Evolutionary conservation across 78 protist genomes (phyloP), one percentile per base, ranked within the genome.

Genomic region (Guillardia theta): DNA sequence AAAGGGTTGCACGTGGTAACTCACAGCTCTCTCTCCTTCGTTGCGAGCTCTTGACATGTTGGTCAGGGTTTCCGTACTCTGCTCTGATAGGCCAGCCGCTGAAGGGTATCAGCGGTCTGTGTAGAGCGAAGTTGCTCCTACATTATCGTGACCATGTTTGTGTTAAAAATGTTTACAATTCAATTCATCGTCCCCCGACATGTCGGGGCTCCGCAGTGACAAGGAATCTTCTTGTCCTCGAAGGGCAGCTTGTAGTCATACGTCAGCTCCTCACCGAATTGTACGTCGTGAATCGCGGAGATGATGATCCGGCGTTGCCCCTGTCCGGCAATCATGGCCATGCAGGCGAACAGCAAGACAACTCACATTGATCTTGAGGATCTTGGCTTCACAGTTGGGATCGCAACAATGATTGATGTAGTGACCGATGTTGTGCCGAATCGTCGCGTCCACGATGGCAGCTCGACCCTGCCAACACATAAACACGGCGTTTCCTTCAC

Each of bases 161-260:
- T n/a, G n/a, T n/a, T n/a, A n/a, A n/a, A n/a, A n/a, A n/a, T n/a
- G n/a, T n/a, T n/a, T n/a, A n/a, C n/a, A n/a, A n/a, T n/a, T n/a
- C n/a, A 78, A 48, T 78, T 78, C 44, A 78, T 6, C 1, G 45
- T 43, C 30, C 90, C 90, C 18, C 48, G 0, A 48, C 90, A 78
- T 1, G 21, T 30, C 37, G 5, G 6, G 24, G 90, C 90, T 46
- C 90, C 90, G 48, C 90, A 78, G 48, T 43, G 90, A 30, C 90
- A 78, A 27, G 90, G 90, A 30, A 78, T 78, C 48, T 78, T 78
- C 24, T 43, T 43, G 6, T 70, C 83, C 50, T 78, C 90, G 21
- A 78, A 18, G 12, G 90, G 90, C 90, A 78, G 90, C 48, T 78
- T 78, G 90, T 78, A 78, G 90, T 78, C 90, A 30, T 78, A 78